Evolutionary conservation across 2,329 filamentous ascomycete species (phyloP), one percentile per base, ranked within the genome.

Genomic region (Colletotrichum australisinense): DNA sequence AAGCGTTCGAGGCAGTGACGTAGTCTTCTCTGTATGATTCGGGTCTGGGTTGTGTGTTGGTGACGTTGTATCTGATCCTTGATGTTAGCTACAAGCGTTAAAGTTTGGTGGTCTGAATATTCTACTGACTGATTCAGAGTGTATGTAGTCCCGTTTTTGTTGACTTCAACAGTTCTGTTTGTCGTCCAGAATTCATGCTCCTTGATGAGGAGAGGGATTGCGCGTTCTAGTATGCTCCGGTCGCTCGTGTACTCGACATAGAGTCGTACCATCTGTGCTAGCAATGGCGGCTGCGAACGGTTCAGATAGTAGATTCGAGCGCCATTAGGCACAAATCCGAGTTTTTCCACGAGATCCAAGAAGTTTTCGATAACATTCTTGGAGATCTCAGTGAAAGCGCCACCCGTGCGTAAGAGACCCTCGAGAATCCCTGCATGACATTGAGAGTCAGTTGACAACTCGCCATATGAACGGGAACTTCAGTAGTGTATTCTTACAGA

Each of bases 301-400:
- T 93, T 92, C 67, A 92, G 84, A 76, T 93, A 93, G 83, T 93
- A 93, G 30, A 89, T 77, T 16, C 92, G 85, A n/a, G 90, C 90
- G 8, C 91, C 92, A 73, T 93, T 93, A 49, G 92, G 92, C 4
- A 93, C 86, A 77, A 93, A 92, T 12, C 91, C 91, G 76, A 89
- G 90, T 11, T 86, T 80, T 12, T 93, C 90, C 4, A 93, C 87
- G 49, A 93, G 85, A 76, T 93, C 92, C 12, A 93, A 82, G 76
- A 93, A 93, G 78, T 93, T 93, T 78, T 93, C 90, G 74, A 93
- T 92, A 35, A 90, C 92, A 80, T 93, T 92, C 78, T 86, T 87
- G 4, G 91, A 88, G 73, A 93, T 92, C 42, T 89, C 81, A 7
- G 88, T 88, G 74, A 93, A 93, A 57, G 87, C 87, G 49, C 91